These are phyloP conservation scores for Tetracentron sinense DNA, from an alignment of 164 flowering plant genomes.

Conservation along the genomic window DNA sequence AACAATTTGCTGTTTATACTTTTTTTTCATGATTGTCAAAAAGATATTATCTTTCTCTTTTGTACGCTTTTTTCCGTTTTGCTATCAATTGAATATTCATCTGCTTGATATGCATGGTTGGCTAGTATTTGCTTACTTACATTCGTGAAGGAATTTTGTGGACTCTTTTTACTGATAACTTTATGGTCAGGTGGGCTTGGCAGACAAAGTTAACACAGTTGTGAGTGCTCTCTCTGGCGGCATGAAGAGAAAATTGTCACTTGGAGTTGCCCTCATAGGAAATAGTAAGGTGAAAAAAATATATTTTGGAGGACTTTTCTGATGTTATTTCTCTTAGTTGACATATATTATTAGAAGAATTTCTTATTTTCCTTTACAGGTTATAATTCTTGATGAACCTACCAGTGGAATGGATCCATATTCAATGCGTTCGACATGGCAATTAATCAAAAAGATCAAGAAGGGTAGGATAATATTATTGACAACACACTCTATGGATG, in stretches of 20 bases:
- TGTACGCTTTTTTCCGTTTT: too few species aligned
- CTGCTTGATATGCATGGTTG: neutral
- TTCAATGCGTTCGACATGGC: conserved; percentile 99
- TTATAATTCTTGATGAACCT: conserved; percentile 95
- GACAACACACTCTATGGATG: conserved; percentile 99
- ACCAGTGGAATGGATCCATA: conserved; percentile 99
- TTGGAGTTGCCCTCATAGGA: conserved; percentile 92
- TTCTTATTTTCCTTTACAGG: conserved; percentile 36
- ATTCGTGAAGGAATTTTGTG: neutral
- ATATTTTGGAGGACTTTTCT: neutral
- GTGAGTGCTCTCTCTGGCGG: conserved; percentile 94
- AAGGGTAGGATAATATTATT: conserved; percentile 89
- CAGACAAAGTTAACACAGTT: conserved; percentile 67
- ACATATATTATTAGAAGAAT: neutral
- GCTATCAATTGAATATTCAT: too few species aligned
- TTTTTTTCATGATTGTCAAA: too few species aligned
- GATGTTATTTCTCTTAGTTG: conserved; percentile 9
- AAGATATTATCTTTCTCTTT: too few species aligned
- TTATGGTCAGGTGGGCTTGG: conserved; percentile 71
- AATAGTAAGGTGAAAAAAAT: conserved; percentile 71
- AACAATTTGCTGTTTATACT: too few species aligned
- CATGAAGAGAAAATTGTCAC: conserved; percentile 94
- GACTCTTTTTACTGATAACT: conserved; percentile 10
- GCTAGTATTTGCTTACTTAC: too few species aligned
- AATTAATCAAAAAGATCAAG: conserved; percentile 75